A percentile compares a stretch with the other conserved stretches of the same genome.
phyloP scores from a whole-genome alignment of 1,139 yeast genomes.

The Candida sanyaensis region DNA sequence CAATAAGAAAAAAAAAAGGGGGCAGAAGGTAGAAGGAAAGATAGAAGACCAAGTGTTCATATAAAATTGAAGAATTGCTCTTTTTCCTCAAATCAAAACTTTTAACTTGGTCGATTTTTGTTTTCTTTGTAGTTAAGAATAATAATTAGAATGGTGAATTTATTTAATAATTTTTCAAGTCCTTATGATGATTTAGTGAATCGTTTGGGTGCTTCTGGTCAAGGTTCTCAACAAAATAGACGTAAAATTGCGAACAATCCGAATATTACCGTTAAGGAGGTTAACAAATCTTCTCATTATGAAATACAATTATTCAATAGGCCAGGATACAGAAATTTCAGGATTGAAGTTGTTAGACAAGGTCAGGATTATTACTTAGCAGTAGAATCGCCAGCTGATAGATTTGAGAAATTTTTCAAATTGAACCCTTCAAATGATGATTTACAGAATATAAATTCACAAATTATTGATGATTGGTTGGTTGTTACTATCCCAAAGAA shows the following conservation, averaged over 20 bases:
- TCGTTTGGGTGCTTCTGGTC: neutral
- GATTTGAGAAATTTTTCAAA: slow-evolving; percentile 8
- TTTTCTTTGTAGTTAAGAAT: neutral
- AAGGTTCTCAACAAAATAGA: neutral
- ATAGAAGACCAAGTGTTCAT: neutral
- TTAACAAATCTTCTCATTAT: slow-evolving; percentile 5
- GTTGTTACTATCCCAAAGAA: neutral
- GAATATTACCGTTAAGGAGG: slow-evolving; percentile 4
- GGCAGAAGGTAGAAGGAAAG: too few relatives aligned
- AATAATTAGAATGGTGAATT: slow-evolving; percentile 1
- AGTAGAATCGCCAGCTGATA: slow-evolving; percentile 9
- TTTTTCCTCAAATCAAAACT: neutral
- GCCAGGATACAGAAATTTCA: slow-evolving; percentile 10
- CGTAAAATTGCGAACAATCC: neutral
- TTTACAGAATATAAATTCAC: slow-evolving; percentile 5
- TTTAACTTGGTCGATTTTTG: neutral
- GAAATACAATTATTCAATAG: slow-evolving; percentile 10
- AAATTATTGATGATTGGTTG: slow-evolving; percentile 2
- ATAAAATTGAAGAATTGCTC: neutral
- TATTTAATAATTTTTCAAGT: neutral
- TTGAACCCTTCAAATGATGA: slow-evolving; percentile 7
- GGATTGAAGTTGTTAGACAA: slow-evolving; percentile 10
- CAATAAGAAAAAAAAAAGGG: neutral
- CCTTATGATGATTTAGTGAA: slow-evolving; percentile 6
- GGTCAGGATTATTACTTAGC: slow-evolving; percentile 5